phyloP scores from a whole-genome alignment of 2,329 filamentous ascomycete species.

The Davidsoniella neocaledoniae region DNA sequence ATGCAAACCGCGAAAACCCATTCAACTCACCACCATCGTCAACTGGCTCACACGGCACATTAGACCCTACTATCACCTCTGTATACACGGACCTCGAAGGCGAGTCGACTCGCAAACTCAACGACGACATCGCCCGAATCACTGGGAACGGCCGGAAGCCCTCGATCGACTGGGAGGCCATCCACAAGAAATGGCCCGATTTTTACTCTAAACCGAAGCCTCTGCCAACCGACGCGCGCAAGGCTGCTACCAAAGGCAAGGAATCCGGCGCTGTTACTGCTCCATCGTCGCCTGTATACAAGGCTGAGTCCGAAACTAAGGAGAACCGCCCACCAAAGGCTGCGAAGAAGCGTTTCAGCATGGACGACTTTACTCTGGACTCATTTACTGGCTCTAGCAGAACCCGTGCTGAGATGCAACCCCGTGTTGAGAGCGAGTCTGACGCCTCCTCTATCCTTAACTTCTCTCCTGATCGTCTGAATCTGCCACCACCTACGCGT shows the following conservation, averaged over 20 bases:
- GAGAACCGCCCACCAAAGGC: conserved; percentile 27
- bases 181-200: conserved; percentile 35
- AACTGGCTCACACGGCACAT: conserved; percentile 39
- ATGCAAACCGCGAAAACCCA: conserved; percentile 34
- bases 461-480: conserved; percentile 20
- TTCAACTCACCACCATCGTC: conserved; percentile 43
- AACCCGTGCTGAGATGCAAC: conserved; percentile 34
- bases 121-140: conserved; percentile 30
- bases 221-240: conserved; percentile 12
- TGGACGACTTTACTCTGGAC: conserved; percentile 28
- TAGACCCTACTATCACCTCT: conserved; percentile 36
- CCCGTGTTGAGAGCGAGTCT: conserved; percentile 35
- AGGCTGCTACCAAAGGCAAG: background rate
- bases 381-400: conserved; percentile 24
- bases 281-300: background rate
- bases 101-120: conserved; percentile 35
- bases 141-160: conserved; percentile 23
- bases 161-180: conserved; percentile 28
- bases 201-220: conserved; percentile 27
- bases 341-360: conserved; percentile 14
- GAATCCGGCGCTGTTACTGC: conserved; percentile 6
- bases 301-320: conserved; percentile 20
- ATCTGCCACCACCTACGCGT: conserved; percentile 18
- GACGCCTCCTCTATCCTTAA: conserved; percentile 29
- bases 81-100: conserved; percentile 36